These are phyloP conservation scores for Lablab purpureus DNA, from an alignment of 306 rosid genomes.

Conservation along the genomic window DNA sequence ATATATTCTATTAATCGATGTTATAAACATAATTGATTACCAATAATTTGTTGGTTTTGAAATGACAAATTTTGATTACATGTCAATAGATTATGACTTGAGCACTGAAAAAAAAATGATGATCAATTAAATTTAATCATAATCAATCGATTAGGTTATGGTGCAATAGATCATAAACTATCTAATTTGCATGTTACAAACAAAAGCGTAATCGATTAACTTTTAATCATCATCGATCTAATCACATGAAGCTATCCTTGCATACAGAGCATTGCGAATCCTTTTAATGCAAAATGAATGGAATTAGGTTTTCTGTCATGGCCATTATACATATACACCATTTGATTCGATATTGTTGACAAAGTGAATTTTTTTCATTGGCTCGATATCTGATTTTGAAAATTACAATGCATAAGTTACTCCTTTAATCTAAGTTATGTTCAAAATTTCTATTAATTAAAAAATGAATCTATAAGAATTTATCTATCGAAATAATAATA, in stretches of 20 bases:
- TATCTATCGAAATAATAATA: no score
- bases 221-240: neutral
- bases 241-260: neutral
- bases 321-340: neutral
- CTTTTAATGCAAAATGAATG: neutral
- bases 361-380: no score
- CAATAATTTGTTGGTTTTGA: neutral
- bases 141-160: no score
- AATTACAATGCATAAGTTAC: no score
- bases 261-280: neutral
- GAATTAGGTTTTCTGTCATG: neutral
- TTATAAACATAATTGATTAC: neutral
- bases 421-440: no score
- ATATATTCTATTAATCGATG: neutral
- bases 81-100: neutral
- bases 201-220: neutral
- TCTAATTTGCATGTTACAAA: neutral
- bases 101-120: neutral
- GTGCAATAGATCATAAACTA: neutral
- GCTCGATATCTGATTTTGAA: no score
- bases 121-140: neutral
- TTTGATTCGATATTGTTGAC: no score
- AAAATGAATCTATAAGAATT: no score
- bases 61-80: neutral
- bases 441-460: no score